Evolutionary conservation across 2,329 filamentous ascomycete genomes (phyloP).

Genomic region (Penicillium sp.): DNA sequence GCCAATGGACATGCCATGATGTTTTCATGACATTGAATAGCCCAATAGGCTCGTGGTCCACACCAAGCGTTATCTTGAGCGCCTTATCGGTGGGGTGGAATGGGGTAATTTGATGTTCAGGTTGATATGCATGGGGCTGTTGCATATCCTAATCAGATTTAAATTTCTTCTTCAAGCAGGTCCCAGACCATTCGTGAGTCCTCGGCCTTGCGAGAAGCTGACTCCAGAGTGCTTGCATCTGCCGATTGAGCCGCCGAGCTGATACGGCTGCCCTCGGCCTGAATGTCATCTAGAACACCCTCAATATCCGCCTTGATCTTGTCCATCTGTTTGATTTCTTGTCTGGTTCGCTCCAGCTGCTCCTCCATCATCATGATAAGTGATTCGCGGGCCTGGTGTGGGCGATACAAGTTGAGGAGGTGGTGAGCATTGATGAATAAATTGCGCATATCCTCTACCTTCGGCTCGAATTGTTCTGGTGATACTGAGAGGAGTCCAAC

Average conservation of each 20-base stretch:
- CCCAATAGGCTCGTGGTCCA: not conserved
- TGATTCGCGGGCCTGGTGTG: constrained; percentile 87
- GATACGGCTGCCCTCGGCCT: constrained; percentile 29
- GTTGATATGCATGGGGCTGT: not conserved
- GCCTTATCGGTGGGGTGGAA: not conserved
- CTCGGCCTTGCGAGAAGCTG: constrained; percentile 17
- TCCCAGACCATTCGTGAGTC: constrained; percentile 41
- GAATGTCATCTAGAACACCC: constrained; percentile 36
- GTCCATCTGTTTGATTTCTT: constrained; percentile 76
- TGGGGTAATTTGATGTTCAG: no score
- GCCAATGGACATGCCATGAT: not conserved
- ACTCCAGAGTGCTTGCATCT: constrained; percentile 6
- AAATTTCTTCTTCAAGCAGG: constrained; percentile 36
- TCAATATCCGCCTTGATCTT: constrained; percentile 69
- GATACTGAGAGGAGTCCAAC: constrained; percentile 68
- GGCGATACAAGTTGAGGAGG: constrained; percentile 89
- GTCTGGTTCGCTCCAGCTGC: constrained; percentile 69
- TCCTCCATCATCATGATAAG: constrained; percentile 86
- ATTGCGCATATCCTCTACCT: constrained; percentile 75
- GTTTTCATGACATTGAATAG: not conserved
- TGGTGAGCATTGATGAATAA: constrained; percentile 91
- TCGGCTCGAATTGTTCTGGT: constrained; percentile 66
- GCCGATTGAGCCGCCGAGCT: constrained; percentile 8
- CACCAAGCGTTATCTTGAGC: not conserved
- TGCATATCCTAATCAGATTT: constrained; percentile 4